Evolutionary conservation across 768 basidiomycete species (phyloP), one percentile per base, ranked within the genome.

Genomic region (Pholiota conissans): DNA sequence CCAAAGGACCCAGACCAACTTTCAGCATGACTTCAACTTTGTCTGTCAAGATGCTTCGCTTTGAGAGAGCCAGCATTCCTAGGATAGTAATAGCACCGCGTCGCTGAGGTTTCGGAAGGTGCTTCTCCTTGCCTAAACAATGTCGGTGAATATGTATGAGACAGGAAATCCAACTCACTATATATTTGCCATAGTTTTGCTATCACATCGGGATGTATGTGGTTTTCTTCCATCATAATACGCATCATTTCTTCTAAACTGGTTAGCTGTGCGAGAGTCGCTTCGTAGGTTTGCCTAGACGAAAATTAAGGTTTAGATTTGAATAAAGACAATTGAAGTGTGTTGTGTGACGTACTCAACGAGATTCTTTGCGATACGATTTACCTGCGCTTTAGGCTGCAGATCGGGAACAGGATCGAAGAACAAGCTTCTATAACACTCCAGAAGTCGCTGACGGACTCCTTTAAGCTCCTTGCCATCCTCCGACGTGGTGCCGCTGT

Each of bases 231-330:
- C 91, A 96, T 95, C 90, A 99, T 91, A 28, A 90, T 92, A 40
- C 92, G 83, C 87, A 99, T 88, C 81, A 98, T 89, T 73, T 98
- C 95, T 68, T 99, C 97, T 52, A 98, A 74, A 63, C 93, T 95
- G 1, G 95, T 99, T 39, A 99, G 75, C 69, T 98, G 95, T 1
- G 97, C 97, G 26, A 99, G 79, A 0, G 94, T 95, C 1, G 96
- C 91, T 14, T 89, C 85, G 67, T 93, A 95, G 0, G 97, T 98
- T 39, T 90, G 79, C 69, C 96, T 98, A 32, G 34, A 35, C 3
- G 16, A 57, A 26, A 27, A n/a, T n/a, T 55, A 4, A 10, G 35
- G 16, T 10, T 37, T 27, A 14, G 45, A 22, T 16, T 39, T 3
- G 16, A 51, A n/a, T n/a, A n/a, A n/a, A n/a, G n/a, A n/a, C n/a